Percentiles rank a stretch among this genome's conserved stretches.
These are phyloP conservation scores for Didymella segeticola DNA, from an alignment of 2,329 filamentous ascomycete genomes.

Conservation along the genomic window DNA sequence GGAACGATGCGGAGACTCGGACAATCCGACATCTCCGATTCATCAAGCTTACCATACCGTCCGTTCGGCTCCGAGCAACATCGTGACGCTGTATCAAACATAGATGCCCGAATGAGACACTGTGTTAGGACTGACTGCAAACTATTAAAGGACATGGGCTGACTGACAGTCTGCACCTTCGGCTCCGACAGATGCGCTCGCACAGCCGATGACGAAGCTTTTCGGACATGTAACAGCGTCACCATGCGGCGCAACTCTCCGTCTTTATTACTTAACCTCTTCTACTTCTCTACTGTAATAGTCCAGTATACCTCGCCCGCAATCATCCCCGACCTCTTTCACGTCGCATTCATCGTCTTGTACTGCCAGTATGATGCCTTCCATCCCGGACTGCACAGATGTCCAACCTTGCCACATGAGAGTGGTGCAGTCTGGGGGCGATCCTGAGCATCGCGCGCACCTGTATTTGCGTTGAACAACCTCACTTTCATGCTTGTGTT, in stretches of 20 bases:
- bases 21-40: conserved; percentile 1
- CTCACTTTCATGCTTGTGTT: too few species aligned
- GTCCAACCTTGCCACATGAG: too few species aligned
- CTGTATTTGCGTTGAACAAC: neutral
- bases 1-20: neutral
- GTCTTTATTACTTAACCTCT: neutral
- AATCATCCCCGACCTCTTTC: neutral
- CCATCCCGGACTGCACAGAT: too few species aligned
- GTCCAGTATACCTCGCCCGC: neutral
- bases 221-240: neutral
- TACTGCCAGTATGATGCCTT: neutral
- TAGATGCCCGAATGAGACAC: neutral
- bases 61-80: conserved; percentile 3
- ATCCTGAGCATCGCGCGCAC: neutral
- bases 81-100: neutral
- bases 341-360: neutral
- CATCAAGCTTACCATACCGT: neutral
- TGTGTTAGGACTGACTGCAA: too few species aligned
- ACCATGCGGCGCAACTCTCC: neutral
- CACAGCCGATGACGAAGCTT: neutral
- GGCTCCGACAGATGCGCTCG: neutral
- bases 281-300: neutral
- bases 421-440: neutral
- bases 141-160: too few species aligned
- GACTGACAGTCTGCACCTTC: too few species aligned